A percentile compares a stretch with the other conserved stretches of the same genome.
Evolutionary conservation across 176 grass and related monocot genomes (phyloP).

Genomic region (Themeda triandra): DNA sequence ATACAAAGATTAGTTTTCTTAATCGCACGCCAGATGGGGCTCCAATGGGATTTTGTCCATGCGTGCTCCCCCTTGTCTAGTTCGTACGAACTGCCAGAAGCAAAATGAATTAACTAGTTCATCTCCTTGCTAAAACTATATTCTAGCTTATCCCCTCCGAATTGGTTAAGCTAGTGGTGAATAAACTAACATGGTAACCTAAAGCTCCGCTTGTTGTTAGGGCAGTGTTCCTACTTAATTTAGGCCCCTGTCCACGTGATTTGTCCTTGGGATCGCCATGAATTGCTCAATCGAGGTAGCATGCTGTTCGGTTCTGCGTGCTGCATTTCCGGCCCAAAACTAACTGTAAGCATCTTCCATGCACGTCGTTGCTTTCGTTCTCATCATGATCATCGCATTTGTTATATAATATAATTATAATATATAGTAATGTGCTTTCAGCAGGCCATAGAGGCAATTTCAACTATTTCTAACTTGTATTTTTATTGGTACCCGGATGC

Average conservation of each 20-base stretch:
- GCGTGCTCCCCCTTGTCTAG: constrained; percentile 26
- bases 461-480: no score
- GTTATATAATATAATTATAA: no score
- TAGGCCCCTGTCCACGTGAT: constrained; percentile 33
- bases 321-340: not conserved
- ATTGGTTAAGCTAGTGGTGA: constrained; percentile 26
- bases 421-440: no score
- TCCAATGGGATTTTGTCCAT: not conserved
- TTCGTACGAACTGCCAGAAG: constrained; percentile 17
- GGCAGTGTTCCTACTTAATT: not conserved
- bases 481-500: no score
- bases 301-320: no score
- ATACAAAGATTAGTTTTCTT: constrained; percentile 33
- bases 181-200: constrained; percentile 31
- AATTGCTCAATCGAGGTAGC: not conserved
- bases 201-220: not conserved
- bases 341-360: not conserved
- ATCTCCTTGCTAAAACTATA: constrained; percentile 26
- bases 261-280: constrained; percentile 15
- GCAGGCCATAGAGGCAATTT: no score
- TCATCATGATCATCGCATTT: no score
- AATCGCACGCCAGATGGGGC: constrained; percentile 32
- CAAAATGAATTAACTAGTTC: constrained; percentile 7
- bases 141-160: constrained; percentile 40
- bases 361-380: no score